These are phyloP conservation scores for Rosa persica DNA, from an alignment of 306 rosid genomes.

Conservation along the genomic window DNA sequence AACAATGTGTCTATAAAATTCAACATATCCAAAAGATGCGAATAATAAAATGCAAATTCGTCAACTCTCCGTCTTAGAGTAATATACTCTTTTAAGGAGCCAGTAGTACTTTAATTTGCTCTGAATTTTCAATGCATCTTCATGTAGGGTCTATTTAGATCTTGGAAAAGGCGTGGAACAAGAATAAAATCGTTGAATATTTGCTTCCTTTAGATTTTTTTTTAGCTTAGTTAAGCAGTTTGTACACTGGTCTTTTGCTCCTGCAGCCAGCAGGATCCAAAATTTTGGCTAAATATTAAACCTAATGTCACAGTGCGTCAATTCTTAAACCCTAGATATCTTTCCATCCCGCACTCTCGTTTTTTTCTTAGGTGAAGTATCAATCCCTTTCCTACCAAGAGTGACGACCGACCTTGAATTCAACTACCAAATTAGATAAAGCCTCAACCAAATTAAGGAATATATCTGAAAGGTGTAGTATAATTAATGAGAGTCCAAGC, in stretches of 20 bases:
- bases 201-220: not conserved
- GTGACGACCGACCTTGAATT: slow-evolving; percentile 2
- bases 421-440: not conserved
- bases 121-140: not conserved
- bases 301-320: not conserved
- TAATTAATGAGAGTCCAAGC: not conserved
- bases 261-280: slow-evolving; percentile 2
- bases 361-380: not conserved
- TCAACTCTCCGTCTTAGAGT: not conserved
- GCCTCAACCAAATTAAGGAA: not conserved
- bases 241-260: not conserved
- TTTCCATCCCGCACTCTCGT: not conserved
- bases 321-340: not conserved
- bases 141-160: not conserved
- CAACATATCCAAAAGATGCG: not conserved
- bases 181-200: not conserved
- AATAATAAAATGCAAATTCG: not conserved
- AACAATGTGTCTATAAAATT: not conserved
- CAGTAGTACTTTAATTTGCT: not conserved
- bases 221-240: not conserved
- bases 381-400: not conserved
- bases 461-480: not conserved
- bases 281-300: not conserved
- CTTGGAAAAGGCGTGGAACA: not conserved
- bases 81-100: not conserved